These are phyloP conservation scores for Geranium incanum DNA, from an alignment of 441 rosid species.

Conservation along the genomic window DNA sequence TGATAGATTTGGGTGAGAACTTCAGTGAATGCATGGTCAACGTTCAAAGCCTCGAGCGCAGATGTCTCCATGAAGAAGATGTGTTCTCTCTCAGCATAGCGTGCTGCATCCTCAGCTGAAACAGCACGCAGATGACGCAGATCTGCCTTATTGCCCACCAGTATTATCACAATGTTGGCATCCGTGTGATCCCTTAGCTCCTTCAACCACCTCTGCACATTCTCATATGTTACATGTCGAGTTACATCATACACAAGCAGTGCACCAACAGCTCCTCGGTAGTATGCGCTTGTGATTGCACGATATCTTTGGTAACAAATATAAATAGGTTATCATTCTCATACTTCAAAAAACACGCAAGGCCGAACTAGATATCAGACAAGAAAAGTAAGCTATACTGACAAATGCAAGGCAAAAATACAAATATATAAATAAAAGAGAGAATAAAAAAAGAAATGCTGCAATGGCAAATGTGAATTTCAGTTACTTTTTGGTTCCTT, in stretches of 20 bases:
- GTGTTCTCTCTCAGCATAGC: constrained; percentile 16
- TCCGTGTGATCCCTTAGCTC: constrained; percentile 14
- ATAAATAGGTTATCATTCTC: neutral
- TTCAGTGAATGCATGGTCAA: constrained; percentile 20
- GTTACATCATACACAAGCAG: neutral
- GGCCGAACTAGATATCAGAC: too few species aligned
- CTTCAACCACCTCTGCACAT: neutral
- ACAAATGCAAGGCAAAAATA: too few species aligned
- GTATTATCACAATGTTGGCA: constrained; percentile 15
- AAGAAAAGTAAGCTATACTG: too few species aligned
- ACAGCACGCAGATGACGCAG: constrained; percentile 21
- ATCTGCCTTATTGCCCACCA: constrained; percentile 21
- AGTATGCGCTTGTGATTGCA: neutral
- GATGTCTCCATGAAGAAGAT: constrained; percentile 21
- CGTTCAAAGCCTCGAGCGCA: constrained; percentile 19
- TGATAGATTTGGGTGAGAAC: constrained; percentile 14
- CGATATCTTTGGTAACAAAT: neutral
- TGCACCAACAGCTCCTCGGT: neutral
- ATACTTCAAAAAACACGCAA: neutral
- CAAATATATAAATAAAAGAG: too few species aligned
- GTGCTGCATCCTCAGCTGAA: constrained; percentile 9
- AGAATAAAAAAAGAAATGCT: too few species aligned
- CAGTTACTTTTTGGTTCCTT: too few species aligned
- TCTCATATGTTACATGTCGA: neutral
- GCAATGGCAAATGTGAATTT: too few species aligned